Evolutionary conservation across 176 grass and related monocot genomes (phyloP).

Genomic region (Rhynchospora breviuscula): DNA sequence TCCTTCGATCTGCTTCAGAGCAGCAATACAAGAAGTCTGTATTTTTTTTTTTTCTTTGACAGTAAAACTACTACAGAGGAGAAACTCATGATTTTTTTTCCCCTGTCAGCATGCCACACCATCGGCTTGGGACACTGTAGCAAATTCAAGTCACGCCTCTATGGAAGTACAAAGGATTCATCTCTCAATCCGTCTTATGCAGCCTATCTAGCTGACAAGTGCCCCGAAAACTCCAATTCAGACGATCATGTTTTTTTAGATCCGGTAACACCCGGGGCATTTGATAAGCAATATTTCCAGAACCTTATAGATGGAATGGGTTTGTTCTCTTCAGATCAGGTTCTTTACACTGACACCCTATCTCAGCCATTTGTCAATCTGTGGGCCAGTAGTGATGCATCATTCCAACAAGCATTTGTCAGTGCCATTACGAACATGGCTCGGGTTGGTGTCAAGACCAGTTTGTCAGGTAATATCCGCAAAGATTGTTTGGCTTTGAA

Average conservation of each 20-base stretch:
- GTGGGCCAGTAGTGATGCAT: constrained; percentile 33
- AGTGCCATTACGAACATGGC: constrained; percentile 49
- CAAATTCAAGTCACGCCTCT: constrained; percentile 47
- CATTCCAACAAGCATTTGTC: constrained; percentile 55
- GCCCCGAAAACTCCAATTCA: constrained; percentile 28
- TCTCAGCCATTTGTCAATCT: constrained; percentile 40
- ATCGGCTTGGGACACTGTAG: constrained; percentile 66
- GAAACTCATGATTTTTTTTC: no score
- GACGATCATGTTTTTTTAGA: constrained; percentile 49
- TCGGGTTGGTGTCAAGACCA: constrained; percentile 71
- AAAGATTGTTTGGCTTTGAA: constrained; percentile 61
- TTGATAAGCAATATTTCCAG: constrained; percentile 89
- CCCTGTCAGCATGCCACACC: constrained; percentile 46
- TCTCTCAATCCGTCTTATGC: constrained; percentile 51
- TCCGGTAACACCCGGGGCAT: constrained; percentile 44
- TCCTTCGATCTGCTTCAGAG: no score
- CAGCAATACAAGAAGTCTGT: no score
- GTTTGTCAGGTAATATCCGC: constrained; percentile 57
- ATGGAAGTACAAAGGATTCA: constrained; percentile 36
- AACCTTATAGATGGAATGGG: constrained; percentile 38
- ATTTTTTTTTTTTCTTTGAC: no score
- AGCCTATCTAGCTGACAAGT: constrained; percentile 33
- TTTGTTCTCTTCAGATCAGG: constrained; percentile 19
- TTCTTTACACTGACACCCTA: constrained; percentile 57
- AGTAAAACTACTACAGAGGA: no score